A percentile compares a stretch with the other conserved stretches of the same genome.
Conservation (phyloP, 306 rosid species). For the Cicer judaicum region DNA sequence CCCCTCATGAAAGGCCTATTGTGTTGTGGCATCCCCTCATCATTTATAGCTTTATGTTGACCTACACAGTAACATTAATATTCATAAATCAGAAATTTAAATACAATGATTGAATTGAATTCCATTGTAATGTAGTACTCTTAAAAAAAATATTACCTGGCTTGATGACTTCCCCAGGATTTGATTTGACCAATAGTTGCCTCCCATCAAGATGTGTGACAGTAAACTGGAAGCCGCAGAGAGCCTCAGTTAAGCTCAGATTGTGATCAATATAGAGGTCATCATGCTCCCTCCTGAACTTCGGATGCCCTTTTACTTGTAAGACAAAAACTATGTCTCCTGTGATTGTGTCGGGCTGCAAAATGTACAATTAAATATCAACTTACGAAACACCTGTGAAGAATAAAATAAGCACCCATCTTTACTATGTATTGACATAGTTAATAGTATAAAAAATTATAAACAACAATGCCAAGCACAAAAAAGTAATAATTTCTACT, state of each 20-base stretch:
- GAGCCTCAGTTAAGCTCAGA: conserved; percentile 70
- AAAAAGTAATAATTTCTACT: conserved; percentile 37
- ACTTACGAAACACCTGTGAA: not conserved
- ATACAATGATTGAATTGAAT: conserved; percentile 5
- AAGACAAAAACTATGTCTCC: conserved; percentile 76
- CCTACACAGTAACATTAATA: conserved; percentile 43
- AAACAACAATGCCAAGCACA: conserved; percentile 7
- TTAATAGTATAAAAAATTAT: not conserved
- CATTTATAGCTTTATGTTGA: conserved; percentile 69
- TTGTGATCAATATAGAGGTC: conserved; percentile 69
- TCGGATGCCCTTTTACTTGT: conserved; percentile 77
- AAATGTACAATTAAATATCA: conserved; percentile 27
- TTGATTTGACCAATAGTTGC: conserved; percentile 78
- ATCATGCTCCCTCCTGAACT: conserved; percentile 59
- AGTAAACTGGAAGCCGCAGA: conserved; percentile 77
- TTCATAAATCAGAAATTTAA: not conserved
- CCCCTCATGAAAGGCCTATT: conserved; percentile 72
- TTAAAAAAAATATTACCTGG: conserved; percentile 60
- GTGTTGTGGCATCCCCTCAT: conserved; percentile 80
- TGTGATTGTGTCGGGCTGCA: conserved; percentile 73
- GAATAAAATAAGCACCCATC: conserved; percentile 1
- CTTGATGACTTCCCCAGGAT: conserved; percentile 81
- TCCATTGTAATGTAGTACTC: not conserved
- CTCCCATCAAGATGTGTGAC: conserved; percentile 83
- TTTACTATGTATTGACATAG: conserved; percentile 5